Base-by-base conservation (phyloP, 1,284 basidiomycete species). In the Heterobasidion occidentale region DNA sequence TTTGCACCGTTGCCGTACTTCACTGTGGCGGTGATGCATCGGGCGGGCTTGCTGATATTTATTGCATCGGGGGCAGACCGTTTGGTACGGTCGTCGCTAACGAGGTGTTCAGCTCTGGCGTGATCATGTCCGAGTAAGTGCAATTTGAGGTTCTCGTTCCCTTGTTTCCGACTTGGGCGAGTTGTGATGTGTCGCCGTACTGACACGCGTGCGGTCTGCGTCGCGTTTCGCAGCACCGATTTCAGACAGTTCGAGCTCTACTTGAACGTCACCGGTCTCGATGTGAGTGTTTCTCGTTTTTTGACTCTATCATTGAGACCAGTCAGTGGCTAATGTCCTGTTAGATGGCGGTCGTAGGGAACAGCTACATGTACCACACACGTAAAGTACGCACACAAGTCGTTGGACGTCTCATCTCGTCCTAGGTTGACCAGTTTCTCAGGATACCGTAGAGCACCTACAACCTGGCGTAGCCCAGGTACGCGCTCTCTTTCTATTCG, bases 201-300 rank as follows among this genome's bases (percentile, higher is more conserved):
- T 27, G 27, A 27, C 27, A 27, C 1, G 5, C 27, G 27, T 3
- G 27, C 27, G 27, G 27, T 27, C 27, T 27, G 9, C 36, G 46
- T 51, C 42, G 45, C 17, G 17, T 11, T 42, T 6, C 49, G 50
- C 51, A 93, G 91, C 65, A 97, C 93, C 47, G 93, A 96, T 68
- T 96, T 95, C 65, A 83, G 92, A 36, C 95, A 98, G 66, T 99
- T 98, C 62, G 90, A 94, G 65, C 76, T 90, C 60, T 99, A 99
- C 68, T 77, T 97, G 38, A 88, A 89, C 62, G 83, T 94, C 15
- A 88, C 90, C 0, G 93, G 93, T 19, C 71, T 94, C 35, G 93
- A 94, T 68, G 89, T 90, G 64, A 66, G 84, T 63, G 27, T 27
- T 27, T 27, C 3, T 27, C 27, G 27, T 27, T 27, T 2, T 3